A percentile compares a stretch with the other conserved stretches of the same genome.
These are phyloP conservation scores for Trichosporon faecale DNA, from an alignment of 1,284 basidiomycete genomes.

Conservation along the genomic window DNA sequence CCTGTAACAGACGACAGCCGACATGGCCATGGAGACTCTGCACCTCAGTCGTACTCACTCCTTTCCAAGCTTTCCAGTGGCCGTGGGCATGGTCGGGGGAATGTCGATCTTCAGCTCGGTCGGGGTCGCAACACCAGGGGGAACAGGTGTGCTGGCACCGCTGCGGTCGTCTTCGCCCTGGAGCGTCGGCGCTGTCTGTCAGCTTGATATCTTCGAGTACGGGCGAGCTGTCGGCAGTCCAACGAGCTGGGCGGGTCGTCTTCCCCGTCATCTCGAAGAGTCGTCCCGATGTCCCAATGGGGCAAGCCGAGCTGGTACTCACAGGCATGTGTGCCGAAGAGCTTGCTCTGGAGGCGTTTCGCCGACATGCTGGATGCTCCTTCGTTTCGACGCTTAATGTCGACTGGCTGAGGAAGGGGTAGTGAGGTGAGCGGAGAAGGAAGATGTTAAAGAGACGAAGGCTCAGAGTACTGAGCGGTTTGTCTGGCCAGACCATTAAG, in stretches of 20 bases:
- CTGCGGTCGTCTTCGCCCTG: conserved; percentile 11
- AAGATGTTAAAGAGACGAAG: not conserved
- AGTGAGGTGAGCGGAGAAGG: not conserved
- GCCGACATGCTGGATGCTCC: conserved; percentile 43
- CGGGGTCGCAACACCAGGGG: not conserved
- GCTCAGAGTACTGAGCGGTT: too few relatives aligned
- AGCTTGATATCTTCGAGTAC: conserved; percentile 39
- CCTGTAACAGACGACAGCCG: not conserved
- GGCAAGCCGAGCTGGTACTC: not conserved
- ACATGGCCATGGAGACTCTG: not conserved
- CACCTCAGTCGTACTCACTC: not conserved
- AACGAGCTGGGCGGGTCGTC: not conserved
- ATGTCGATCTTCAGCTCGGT: conserved; percentile 69
- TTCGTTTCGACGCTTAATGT: too few relatives aligned
- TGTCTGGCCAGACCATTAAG: not conserved
- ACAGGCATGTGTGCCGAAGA: conserved; percentile 58
- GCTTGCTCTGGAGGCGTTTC: conserved; percentile 69
- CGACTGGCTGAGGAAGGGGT: too few relatives aligned
- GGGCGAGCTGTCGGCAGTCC: not conserved
- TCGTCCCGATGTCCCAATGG: too few relatives aligned
- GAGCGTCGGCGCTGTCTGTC: not conserved
- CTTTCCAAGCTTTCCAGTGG: not conserved
- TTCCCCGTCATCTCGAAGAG: not conserved
- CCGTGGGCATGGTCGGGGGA: conserved; percentile 60
- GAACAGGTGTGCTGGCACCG: conserved; percentile 4